These are phyloP conservation scores for Taxillus chinensis DNA, from an alignment of 164 flowering plant genomes.

Conservation along the genomic window DNA sequence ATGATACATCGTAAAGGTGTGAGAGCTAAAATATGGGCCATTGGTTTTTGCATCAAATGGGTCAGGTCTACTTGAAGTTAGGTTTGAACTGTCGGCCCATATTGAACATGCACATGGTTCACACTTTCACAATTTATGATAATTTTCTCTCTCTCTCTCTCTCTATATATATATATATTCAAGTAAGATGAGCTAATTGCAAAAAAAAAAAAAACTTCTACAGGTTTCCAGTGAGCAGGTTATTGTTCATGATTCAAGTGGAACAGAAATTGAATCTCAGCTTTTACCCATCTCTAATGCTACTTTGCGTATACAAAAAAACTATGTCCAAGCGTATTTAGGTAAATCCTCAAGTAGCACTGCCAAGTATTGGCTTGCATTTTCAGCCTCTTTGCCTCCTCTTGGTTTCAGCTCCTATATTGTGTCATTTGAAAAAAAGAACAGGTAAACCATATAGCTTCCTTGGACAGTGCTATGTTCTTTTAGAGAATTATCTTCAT, in stretches of 20 bases:
- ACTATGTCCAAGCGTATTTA: not conserved
- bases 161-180: no score
- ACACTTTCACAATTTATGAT: no score
- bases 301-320: not conserved
- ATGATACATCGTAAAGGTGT: no score
- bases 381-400: not conserved
- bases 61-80: no score
- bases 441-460: not conserved
- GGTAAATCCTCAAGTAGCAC: not conserved
- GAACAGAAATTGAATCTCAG: slow-evolving; percentile 1
- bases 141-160: no score
- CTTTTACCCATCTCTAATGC: not conserved
- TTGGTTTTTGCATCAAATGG: no score
- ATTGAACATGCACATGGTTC: no score
- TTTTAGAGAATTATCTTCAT: not conserved
- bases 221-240: not conserved
- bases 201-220: not conserved
- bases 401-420: not conserved
- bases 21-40: no score
- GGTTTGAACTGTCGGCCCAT: no score
- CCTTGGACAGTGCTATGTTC: not conserved
- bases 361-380: not conserved
- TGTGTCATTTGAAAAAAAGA: not conserved
- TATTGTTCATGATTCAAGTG: not conserved
- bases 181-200: not conserved